Percentiles rank a stretch among this genome's conserved stretches.
These are phyloP conservation scores for Sporisorium exsertum DNA, from an alignment of 1,284 basidiomycete genomes.

Conservation along the genomic window DNA sequence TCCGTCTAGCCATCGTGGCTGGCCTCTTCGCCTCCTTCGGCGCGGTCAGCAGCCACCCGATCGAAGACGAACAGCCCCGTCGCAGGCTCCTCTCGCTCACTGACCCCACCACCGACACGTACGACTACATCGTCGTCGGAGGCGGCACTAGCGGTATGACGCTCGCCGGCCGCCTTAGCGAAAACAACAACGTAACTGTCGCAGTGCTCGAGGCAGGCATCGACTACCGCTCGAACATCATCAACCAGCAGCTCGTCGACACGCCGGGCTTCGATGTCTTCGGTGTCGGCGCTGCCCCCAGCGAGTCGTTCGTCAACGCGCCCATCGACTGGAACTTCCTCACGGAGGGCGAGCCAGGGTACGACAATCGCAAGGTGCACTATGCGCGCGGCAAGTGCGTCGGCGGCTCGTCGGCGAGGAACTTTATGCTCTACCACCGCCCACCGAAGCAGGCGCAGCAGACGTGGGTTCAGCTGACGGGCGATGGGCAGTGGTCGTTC, in stretches of 20 bases:
- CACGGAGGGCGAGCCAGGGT: constrained; percentile 48
- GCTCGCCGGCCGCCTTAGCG: constrained; percentile 53
- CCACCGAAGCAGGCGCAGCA: constrained; percentile 39
- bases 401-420: constrained; percentile 50
- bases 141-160: constrained; percentile 56
- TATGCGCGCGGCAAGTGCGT: constrained; percentile 58
- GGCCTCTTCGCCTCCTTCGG: constrained; percentile 22
- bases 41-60: constrained; percentile 13
- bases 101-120: constrained; percentile 15
- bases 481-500: constrained; percentile 51
- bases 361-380: constrained; percentile 40
- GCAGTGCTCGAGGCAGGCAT: constrained; percentile 59
- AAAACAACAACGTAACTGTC: constrained; percentile 50
- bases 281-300: constrained; percentile 29
- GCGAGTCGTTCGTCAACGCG: constrained; percentile 24
- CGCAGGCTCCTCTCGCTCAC: constrained; percentile 7
- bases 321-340: constrained; percentile 49
- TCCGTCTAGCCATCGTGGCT: constrained; percentile 18
- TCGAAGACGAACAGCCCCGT: neutral
- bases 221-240: constrained; percentile 35
- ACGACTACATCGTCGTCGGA: constrained; percentile 59
- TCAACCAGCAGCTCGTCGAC: constrained; percentile 46
- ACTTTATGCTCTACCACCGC: constrained; percentile 59
- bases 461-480: constrained; percentile 51
- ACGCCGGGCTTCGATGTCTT: constrained; percentile 48